Evolutionary conservation across 140 eudicot species (phyloP), one percentile per base, ranked within the genome.

Genomic region (Erigeron philadelphicus): DNA sequence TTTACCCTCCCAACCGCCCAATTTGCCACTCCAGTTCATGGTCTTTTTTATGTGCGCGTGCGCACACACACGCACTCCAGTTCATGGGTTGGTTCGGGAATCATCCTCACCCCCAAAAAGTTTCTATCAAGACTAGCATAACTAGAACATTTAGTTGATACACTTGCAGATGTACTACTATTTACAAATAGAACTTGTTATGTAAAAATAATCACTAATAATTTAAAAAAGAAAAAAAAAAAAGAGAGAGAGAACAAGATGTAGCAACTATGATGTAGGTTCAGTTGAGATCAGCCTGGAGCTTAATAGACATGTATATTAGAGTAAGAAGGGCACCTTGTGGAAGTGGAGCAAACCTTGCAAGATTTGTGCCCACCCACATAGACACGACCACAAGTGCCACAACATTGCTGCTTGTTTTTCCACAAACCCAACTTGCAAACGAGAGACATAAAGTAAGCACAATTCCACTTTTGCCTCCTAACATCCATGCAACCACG

Each of bases 271-370:
- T 38, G 67, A 68, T 60, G 52, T 43, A 55, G 41, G 11, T 71
- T 81, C 75, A 90, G 62, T 43, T 83, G 17, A 85, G 71, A 82
- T 87, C 94, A 68, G 61, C 74, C 60, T 88, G 96, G 71, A 91
- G 82, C 82, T 91, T 91, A 9, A 88, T 73, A 43, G 96, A 88
- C 96, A 86, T 88, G 74, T 91, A 86, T 5, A 91, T 53, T 16
- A 91, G 95, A 9, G 97, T 76, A 61, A 91, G 91, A 72, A 91
- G 88, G 6, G 96, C 96, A 64, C 97, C 97, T 78, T 91, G 97
- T 0, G 95, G 97, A 78, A 88, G 59, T 52, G 96, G 96, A 58
- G 82, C 91, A 57, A 76, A 75, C 55, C 91, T 79, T 47, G 90
- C 88, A 47, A 91, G 73, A 80, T 73, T 84, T 41, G 95, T 80